A percentile compares a stretch with the other conserved stretches of the same genome.
Evolutionary conservation across 2,329 filamentous ascomycete genomes (phyloP).

Genomic region (Ophiostoma piceae): DNA sequence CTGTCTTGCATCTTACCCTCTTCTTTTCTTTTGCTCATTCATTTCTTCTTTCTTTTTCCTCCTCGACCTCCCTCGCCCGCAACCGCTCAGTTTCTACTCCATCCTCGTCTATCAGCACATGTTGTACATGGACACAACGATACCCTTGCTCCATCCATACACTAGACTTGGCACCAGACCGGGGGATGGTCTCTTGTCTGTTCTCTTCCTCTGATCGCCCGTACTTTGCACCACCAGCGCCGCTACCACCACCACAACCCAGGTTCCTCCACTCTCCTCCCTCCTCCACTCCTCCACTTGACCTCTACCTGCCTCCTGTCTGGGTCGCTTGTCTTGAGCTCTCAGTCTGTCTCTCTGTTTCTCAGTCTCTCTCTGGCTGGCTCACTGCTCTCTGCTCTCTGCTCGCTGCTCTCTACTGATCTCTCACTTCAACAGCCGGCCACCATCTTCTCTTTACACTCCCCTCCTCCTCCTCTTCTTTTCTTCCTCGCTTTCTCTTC

Average conservation of each 20-base stretch:
- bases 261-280: slow-evolving; percentile 17
- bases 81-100: not conserved
- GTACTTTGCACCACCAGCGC: slow-evolving; percentile 23
- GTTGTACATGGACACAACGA: slow-evolving; percentile 24
- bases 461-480: slow-evolving; percentile 25
- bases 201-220: slow-evolving; percentile 26
- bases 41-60: not conserved
- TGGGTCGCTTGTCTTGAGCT: slow-evolving; percentile 1
- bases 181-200: slow-evolving; percentile 26
- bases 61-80: not conserved
- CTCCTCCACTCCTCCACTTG: slow-evolving; percentile 24
- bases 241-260: slow-evolving; percentile 21
- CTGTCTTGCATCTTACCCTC: not conserved
- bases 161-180: slow-evolving; percentile 26
- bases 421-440: slow-evolving; percentile 20
- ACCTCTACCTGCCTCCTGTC: slow-evolving; percentile 26
- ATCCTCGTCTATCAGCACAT: not conserved
- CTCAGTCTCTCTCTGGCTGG: not conserved
- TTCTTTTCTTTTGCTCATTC: not conserved
- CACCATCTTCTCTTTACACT: slow-evolving; percentile 23
- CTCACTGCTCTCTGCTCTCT: slow-evolving; percentile 3
- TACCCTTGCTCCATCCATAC: slow-evolving; percentile 24
- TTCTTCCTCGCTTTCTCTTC: slow-evolving; percentile 24
- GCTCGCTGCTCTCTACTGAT: not conserved
- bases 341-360: slow-evolving; percentile 17